phyloP scores from a whole-genome alignment of 2,329 filamentous ascomycete genomes.

The Fusarium xyrophilum region DNA sequence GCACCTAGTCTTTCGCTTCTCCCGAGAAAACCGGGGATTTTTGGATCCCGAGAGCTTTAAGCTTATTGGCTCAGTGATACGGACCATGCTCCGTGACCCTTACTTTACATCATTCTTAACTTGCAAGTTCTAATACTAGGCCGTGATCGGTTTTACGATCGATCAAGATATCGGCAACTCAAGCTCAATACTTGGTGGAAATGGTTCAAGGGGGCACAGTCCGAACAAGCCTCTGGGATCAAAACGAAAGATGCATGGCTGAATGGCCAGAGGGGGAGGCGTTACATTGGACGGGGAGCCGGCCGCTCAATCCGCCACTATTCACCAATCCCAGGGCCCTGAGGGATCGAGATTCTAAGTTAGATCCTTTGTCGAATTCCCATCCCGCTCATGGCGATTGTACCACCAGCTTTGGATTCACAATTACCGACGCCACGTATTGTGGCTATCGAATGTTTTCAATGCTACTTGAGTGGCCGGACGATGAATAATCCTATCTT shows the following conservation, averaged over 20 bases:
- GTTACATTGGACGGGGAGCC: conserved; percentile 21
- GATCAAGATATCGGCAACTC: background rate
- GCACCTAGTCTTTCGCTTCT: background rate
- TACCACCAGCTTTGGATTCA: conserved; percentile 6
- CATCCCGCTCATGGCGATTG: conserved; percentile 33
- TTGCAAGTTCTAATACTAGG: background rate
- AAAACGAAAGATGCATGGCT: conserved; percentile 13
- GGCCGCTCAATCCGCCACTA: conserved; percentile 5
- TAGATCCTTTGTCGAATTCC: conserved; percentile 32
- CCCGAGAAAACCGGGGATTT: background rate
- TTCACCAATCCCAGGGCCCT: conserved; percentile 13
- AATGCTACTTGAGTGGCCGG: background rate
- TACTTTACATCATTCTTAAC: background rate
- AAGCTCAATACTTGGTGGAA: background rate
- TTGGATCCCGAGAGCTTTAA: background rate
- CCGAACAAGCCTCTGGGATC: conserved; percentile 10
- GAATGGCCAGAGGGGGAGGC: conserved; percentile 5
- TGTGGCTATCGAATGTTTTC: background rate
- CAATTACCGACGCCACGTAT: conserved; percentile 8
- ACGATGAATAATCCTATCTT: conserved; percentile 4
- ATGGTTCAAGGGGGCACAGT: conserved; percentile 8
- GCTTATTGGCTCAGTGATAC: conserved; percentile 1
- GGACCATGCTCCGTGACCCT: background rate
- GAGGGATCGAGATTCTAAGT: conserved; percentile 39
- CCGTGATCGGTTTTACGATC: background rate